Evolutionary conservation across 2,329 filamentous ascomycete species (phyloP), one percentile per base, ranked within the genome.

Genomic region (Teratosphaeria gauchensis): DNA sequence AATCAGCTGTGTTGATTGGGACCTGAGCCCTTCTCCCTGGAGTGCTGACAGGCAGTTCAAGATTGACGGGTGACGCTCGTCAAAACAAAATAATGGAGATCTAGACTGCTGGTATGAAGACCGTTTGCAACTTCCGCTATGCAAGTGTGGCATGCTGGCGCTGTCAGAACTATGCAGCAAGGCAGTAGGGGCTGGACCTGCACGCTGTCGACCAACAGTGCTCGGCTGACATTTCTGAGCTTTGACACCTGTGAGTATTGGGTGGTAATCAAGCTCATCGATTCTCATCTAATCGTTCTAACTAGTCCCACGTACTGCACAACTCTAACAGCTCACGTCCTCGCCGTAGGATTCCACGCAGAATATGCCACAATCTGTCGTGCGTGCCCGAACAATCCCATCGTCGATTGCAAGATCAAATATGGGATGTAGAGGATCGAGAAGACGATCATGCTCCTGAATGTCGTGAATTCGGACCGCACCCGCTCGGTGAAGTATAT

Each of bases 311-410:
- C 9, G n/a, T 2, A 42, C 35, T n/a, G 21, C 16, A 52, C 12
- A 12, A 42, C 35, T 42, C 9, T 42, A 16, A 42, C 11, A 42
- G 24, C 19, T 58, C 51, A 58, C 12, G 24, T 48, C 28, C 56
- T 58, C 21, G 73, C 73, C 2, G 77, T 79, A n/a, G 77, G 75
- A 62, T 79, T 79, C 77, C 77, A 79, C 16, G 71, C 74, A 57
- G 72, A 74, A 61, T 79, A 79, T 56, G 70, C 73, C 56, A 76
- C 74, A 33, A 78, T 65, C 63, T 78, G 75, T 61, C 77, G 69
- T 32, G 77, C 77, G 60, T 79, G 76, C 6, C 75, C 77, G 59
- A 76, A 78, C 16, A 79, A 66, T 9, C 77, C 77, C 66, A 78
- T 77, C 1, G 73, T 72, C 2, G 76, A 75, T 57, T 72, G 73